These are phyloP conservation scores for Vicia faba DNA, from an alignment of 306 rosid genomes.

Conservation along the genomic window DNA sequence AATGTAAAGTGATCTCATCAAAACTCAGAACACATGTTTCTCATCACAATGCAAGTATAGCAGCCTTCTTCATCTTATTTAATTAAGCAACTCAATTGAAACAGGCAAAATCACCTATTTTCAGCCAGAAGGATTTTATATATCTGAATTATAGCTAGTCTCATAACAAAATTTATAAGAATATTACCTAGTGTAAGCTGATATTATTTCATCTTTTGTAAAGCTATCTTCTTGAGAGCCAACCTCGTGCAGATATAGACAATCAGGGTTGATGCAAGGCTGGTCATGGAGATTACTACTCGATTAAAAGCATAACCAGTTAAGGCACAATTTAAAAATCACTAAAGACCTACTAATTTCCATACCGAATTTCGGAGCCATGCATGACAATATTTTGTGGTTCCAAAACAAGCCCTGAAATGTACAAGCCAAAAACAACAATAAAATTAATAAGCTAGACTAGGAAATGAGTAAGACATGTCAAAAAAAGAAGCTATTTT, in stretches of 20 bases:
- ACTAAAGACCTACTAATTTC: conserved; percentile 13
- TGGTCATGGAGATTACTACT: conserved; percentile 44
- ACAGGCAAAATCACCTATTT: not conserved
- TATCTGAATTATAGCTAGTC: not conserved
- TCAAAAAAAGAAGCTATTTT: conserved; percentile 6
- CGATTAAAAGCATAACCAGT: conserved; percentile 23
- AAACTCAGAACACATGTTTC: not conserved
- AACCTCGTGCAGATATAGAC: conserved; percentile 94
- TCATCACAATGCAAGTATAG: conserved; percentile 11
- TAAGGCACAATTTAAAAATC: conserved; percentile 26
- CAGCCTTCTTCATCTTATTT: not conserved
- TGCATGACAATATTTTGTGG: conserved; percentile 99
- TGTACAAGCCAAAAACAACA: conserved; percentile 13
- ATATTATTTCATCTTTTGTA: conserved; percentile 94
- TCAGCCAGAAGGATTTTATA: not conserved
- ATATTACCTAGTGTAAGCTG: conserved; percentile 89
- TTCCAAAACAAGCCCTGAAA: conserved; percentile 98
- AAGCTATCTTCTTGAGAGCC: conserved; percentile 98
- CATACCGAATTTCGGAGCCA: conserved; percentile 97
- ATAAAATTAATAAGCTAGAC: conserved; percentile 14
- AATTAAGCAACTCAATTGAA: not conserved
- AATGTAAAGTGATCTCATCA: conserved; percentile 12
- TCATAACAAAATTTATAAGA: conserved; percentile 6
- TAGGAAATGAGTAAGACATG: not conserved
- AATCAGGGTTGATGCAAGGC: conserved; percentile 99